Percentiles rank a stretch among this genome's conserved stretches.
Evolutionary conservation across 2,329 filamentous ascomycete genomes (phyloP).

Genomic region (Myriosclerotinia duriaeana): DNA sequence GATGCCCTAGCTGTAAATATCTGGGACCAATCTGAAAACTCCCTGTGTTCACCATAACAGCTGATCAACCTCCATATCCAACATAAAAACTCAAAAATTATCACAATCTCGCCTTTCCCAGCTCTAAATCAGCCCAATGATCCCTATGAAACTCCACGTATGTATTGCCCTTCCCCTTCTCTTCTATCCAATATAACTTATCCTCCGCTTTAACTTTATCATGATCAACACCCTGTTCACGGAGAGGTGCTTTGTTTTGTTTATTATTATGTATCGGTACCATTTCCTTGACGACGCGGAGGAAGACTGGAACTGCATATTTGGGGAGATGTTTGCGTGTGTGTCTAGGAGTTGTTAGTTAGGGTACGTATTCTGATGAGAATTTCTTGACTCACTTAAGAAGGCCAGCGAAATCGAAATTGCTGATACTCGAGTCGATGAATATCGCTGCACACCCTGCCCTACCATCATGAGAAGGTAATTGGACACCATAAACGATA

Average conservation of each 20-base stretch:
- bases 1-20: neutral
- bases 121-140: constrained; percentile 57
- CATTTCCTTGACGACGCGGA: constrained; percentile 59
- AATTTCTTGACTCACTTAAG: constrained; percentile 45
- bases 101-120: constrained; percentile 48
- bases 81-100: neutral
- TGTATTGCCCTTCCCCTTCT: constrained; percentile 52
- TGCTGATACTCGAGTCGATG: constrained; percentile 51
- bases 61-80: neutral
- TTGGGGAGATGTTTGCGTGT: constrained; percentile 60
- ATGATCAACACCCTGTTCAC: constrained; percentile 65
- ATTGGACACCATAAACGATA: constrained; percentile 67
- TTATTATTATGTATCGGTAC: constrained; percentile 74
- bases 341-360: constrained; percentile 43
- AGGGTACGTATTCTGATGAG: neutral
- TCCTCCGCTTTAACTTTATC: constrained; percentile 47
- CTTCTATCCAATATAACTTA: constrained; percentile 56
- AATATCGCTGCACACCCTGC: constrained; percentile 66
- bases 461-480: constrained; percentile 67
- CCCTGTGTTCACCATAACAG: neutral
- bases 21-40: neutral
- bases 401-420: constrained; percentile 61
- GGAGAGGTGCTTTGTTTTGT: constrained; percentile 72
- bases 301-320: constrained; percentile 75
- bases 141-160: constrained; percentile 59